These are phyloP conservation scores for Collybiopsis luxurians DNA, from an alignment of 768 basidiomycete genomes.

Conservation along the genomic window DNA sequence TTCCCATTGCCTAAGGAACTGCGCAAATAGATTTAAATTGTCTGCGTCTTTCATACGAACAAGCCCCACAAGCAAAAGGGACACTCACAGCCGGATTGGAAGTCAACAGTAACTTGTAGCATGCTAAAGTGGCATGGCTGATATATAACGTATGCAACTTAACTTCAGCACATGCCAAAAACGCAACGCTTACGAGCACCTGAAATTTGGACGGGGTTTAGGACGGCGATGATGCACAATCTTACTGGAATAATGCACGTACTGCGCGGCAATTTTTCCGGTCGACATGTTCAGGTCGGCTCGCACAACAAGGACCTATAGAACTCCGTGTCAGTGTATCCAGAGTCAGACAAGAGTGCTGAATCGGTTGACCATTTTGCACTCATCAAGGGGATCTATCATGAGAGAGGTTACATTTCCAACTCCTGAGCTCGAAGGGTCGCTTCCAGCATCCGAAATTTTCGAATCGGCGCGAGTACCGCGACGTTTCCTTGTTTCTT, in stretches of 20 bases:
- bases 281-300: slow-evolving; percentile 27
- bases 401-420: slow-evolving; percentile 21
- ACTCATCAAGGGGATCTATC: slow-evolving; percentile 43
- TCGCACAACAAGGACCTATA: slow-evolving; percentile 56
- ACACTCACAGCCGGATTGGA: slow-evolving; percentile 42
- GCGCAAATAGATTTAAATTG: background rate
- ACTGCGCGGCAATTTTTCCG: slow-evolving; percentile 52
- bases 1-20: slow-evolving; percentile 50
- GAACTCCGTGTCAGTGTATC: background rate
- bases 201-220: slow-evolving; percentile 15
- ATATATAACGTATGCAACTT: background rate
- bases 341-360: background rate
- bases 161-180: background rate
- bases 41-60: no score
- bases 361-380: slow-evolving; percentile 47
- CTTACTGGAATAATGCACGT: slow-evolving; percentile 18
- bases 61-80: background rate
- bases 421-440: slow-evolving; percentile 10
- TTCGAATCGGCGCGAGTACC: slow-evolving; percentile 8
- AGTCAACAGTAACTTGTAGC: slow-evolving; percentile 45
- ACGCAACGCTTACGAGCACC: slow-evolving; percentile 25
- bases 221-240: slow-evolving; percentile 8
- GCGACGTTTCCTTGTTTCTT: background rate
- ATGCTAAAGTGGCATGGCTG: slow-evolving; percentile 57
- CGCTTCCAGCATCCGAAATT: slow-evolving; percentile 21